Conservation (phyloP, 441 rosid species). For the Breynia disticha region DNA sequence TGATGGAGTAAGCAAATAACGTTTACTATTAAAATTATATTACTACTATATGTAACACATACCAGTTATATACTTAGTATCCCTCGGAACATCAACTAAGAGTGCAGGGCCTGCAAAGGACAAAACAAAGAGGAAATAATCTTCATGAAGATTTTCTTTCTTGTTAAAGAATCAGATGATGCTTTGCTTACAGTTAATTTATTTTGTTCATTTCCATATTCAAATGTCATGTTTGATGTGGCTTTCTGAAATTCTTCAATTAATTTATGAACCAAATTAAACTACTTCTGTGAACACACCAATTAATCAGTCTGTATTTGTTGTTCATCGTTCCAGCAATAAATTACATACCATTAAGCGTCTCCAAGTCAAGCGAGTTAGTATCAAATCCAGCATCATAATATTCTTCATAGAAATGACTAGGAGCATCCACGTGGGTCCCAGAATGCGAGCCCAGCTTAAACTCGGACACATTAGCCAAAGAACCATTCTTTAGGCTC, state of each 20-base stretch:
- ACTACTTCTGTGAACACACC: no score
- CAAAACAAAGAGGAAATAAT: background rate
- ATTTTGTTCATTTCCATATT: no score
- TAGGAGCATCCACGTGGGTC: conserved; percentile 58
- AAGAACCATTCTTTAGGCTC: conserved; percentile 49
- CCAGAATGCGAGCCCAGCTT: conserved; percentile 43
- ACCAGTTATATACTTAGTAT: conserved; percentile 53
- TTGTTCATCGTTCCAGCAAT: no score
- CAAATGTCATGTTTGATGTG: no score
- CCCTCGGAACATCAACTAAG: conserved; percentile 48
- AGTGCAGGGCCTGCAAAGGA: conserved; percentile 40
- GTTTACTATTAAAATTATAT: no score
- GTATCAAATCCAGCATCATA: conserved; percentile 57
- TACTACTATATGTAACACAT: conserved; percentile 2
- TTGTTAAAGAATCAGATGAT: no score
- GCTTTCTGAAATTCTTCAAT: no score
- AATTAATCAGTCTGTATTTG: no score
- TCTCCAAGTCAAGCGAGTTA: conserved; percentile 43
- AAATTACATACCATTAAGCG: conserved; percentile 42
- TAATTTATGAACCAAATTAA: no score
- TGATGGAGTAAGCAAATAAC: no score
- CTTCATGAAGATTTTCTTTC: background rate
- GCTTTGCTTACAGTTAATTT: no score
- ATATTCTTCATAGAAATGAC: conserved; percentile 43
- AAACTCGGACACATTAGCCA: conserved; percentile 30